Conservation (phyloP, 257 asterid genomes). For the Rauvolfia tetraphylla region DNA sequence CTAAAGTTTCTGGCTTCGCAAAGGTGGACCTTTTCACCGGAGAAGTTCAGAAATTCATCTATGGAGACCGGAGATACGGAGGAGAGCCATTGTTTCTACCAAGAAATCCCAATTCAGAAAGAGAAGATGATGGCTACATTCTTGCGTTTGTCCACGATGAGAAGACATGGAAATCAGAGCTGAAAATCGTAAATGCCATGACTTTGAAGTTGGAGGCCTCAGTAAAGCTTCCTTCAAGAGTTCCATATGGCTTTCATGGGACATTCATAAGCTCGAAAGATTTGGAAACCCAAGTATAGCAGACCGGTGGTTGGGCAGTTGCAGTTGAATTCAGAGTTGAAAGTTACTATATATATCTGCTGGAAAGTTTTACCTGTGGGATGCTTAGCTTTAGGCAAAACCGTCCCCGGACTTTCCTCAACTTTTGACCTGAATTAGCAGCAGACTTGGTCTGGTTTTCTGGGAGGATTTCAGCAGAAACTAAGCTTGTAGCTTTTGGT, state of each 20-base stretch:
- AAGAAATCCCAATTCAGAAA: slow-evolving; percentile 21
- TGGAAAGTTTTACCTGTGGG: slow-evolving; percentile 36
- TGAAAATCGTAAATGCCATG: slow-evolving; percentile 52
- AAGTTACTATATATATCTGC: not conserved
- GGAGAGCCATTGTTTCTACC: slow-evolving; percentile 72
- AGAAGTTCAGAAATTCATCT: slow-evolving; percentile 33
- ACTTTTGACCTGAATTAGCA: not conserved
- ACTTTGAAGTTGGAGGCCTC: slow-evolving; percentile 51
- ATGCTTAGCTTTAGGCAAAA: slow-evolving; percentile 16
- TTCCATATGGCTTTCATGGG: slow-evolving; percentile 86
- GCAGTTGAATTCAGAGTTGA: not conserved
- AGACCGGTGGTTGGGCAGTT: no score
- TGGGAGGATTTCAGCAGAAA: slow-evolving; percentile 13
- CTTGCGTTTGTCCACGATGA: slow-evolving; percentile 57
- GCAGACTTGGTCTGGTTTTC: not conserved
- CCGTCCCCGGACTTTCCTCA: slow-evolving; percentile 42
- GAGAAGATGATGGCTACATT: slow-evolving; percentile 61
- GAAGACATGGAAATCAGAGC: slow-evolving; percentile 52
- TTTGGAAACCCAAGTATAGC: slow-evolving; percentile 44
- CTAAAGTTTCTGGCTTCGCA: slow-evolving; percentile 69
- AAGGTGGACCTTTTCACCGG: slow-evolving; percentile 56
- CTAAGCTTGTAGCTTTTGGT: slow-evolving; percentile 31
- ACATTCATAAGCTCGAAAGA: slow-evolving; percentile 53
- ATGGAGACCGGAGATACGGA: slow-evolving; percentile 49
- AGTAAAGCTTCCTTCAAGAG: slow-evolving; percentile 61